These are phyloP conservation scores for Echites panduratus DNA, from an alignment of 257 asterid species.

Conservation along the genomic window DNA sequence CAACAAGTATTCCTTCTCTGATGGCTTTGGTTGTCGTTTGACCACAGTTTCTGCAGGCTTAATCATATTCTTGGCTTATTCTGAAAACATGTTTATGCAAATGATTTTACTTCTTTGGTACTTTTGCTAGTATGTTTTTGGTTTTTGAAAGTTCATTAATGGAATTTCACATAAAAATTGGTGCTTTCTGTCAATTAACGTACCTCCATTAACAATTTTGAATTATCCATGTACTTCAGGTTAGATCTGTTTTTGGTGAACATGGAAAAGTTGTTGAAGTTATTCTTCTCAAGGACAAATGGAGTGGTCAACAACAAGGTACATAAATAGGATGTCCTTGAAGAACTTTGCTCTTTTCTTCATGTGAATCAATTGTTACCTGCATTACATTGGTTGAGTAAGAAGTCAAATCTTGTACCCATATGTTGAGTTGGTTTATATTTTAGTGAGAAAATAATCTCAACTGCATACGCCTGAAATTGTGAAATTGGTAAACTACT, in stretches of 20 bases:
- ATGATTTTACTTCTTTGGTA: background rate
- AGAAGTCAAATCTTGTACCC: background rate
- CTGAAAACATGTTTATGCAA: background rate
- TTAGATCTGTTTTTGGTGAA: conserved; percentile 56
- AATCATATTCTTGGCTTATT: background rate
- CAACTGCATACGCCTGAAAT: background rate
- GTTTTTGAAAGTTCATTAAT: background rate
- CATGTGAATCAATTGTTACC: background rate
- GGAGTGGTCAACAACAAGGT: conserved; percentile 75
- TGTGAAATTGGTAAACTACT: background rate
- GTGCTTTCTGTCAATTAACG: background rate
- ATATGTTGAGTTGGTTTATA: too few species aligned
- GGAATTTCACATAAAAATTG: background rate
- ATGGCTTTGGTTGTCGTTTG: background rate
- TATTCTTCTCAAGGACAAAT: conserved; percentile 70
- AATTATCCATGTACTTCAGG: conserved; percentile 20
- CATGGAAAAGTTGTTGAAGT: conserved; percentile 65
- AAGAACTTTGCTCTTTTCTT: background rate
- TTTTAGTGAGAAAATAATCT: background rate
- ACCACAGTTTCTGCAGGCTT: background rate
- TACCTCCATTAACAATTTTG: background rate
- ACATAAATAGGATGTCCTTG: conserved; percentile 8
- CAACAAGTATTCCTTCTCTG: background rate
- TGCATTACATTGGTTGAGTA: background rate
- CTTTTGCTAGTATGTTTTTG: background rate